Percentiles rank a stretch among this genome's conserved stretches.
Evolutionary conservation across 129 eudicot genomes (phyloP).

Genomic region (Helianthus annuus): HanXRQr2.0-SUNRISE NC_035435.2:122589448-122589947

Average conservation of each 20-base stretch:
- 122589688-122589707: slow-evolving; percentile 9
- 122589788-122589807: slow-evolving; percentile 78
- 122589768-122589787: slow-evolving; percentile 79
- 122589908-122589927: slow-evolving; percentile 87
- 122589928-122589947: neutral
- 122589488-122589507: no score
- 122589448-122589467: no score
- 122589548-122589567: slow-evolving; percentile 96
- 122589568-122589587: slow-evolving; percentile 85
- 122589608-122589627: slow-evolving; percentile 94
- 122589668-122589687: neutral
- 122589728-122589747: slow-evolving; percentile 81
- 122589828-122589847: slow-evolving; percentile 89
- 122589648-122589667: neutral
- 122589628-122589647: neutral
- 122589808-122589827: slow-evolving; percentile 96
- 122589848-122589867: slow-evolving; percentile 96
- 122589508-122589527: neutral
- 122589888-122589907: slow-evolving; percentile 97
- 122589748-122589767: slow-evolving; percentile 82
- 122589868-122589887: slow-evolving; percentile 97
- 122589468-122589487: no score
- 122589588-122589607: slow-evolving; percentile 95
- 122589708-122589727: slow-evolving; percentile 59
- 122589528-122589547: neutral